Base-by-base conservation (phyloP, 805 yeast species). In the Nadsonia fulvescens region DNA sequence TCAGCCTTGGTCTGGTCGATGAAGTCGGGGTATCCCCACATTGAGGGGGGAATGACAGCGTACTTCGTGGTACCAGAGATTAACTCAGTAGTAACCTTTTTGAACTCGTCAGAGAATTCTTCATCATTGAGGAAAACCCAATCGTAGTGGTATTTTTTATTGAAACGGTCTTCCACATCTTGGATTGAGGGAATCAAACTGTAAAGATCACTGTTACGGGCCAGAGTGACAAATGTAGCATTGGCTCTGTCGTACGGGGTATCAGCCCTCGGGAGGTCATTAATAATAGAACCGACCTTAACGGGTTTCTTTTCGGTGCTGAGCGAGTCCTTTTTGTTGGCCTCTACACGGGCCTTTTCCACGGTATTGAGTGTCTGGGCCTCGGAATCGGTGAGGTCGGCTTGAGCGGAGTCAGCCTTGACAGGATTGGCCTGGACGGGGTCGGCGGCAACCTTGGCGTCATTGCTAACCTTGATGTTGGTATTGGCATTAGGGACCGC, bases 101-200 rank as follows among this genome's bases (percentile, higher is more conserved):
- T 72, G 53, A 83, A 82, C 30, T 73, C 78, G 2, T 71, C 73
- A 17, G 61, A 55, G 48, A 81, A 83, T 12, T 64, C 70, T 30
- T 63, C 70, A 46, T 86, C 86, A 51, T 83, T 83, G 38, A 86
- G 54, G 49, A 83, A 83, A 9, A 82, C 83, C 94, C 94, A 83
- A 46, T 81, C 92, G 47, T 83, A 83, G 37, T 76, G 66, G 52
- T 44, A 82, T 34, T 70, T 56, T 25, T 51, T 47, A 54, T 86
- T 82, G 56, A 82, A 82, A 29, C 83, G 63, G 47, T 74, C 79
- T 56, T 79, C 92, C 19, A 78, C 64, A 31, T 63, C 58, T 30
- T 72, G 60, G 32, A 81, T 71, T 5, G 89, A 67, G 24, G 54
- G 59, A 18, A 72, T 35, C 26, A 76, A 53, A n/a, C 56, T 58